These are phyloP conservation scores for Lichtheimia corymbifera DNA, from an alignment of 371 early-diverging fungal genomes.

Conservation along the genomic window DNA sequence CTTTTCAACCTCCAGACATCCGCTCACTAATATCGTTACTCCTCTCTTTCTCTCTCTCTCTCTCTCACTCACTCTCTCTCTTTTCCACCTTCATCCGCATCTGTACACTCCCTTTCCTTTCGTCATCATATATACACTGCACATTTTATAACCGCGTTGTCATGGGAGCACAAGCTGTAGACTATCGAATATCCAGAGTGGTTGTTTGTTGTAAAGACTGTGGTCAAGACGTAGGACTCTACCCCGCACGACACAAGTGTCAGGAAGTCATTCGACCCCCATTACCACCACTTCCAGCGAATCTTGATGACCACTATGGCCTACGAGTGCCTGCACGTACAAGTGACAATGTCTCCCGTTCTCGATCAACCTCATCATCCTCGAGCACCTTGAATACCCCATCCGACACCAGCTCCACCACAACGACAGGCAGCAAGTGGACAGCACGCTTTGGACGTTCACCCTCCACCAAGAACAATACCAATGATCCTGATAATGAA, in stretches of 20 bases:
- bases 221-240: slow-evolving; percentile 67
- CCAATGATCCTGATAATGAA: slow-evolving; percentile 17
- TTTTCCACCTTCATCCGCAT: not conserved
- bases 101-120: not conserved
- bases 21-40: no score
- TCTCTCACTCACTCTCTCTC: not conserved
- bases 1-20: no score
- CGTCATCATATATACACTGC: not conserved
- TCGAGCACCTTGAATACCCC: slow-evolving; percentile 12
- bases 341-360: slow-evolving; percentile 12
- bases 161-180: slow-evolving; percentile 53
- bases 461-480: slow-evolving; percentile 6
- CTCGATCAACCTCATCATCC: slow-evolving; percentile 18
- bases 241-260: slow-evolving; percentile 70
- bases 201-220: slow-evolving; percentile 71
- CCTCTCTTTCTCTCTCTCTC: not conserved
- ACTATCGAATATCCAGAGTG: slow-evolving; percentile 67
- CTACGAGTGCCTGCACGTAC: slow-evolving; percentile 18
- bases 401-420: slow-evolving; percentile 15
- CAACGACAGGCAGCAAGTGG: slow-evolving; percentile 19
- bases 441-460: slow-evolving; percentile 16
- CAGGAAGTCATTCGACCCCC: slow-evolving; percentile 43
- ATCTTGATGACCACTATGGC: slow-evolving; percentile 11
- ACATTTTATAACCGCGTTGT: not conserved
- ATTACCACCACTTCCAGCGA: slow-evolving; percentile 42